Conservation (phyloP, 495 filamentous ascomycete genomes). For the Penicillium coprophilum region DNA sequence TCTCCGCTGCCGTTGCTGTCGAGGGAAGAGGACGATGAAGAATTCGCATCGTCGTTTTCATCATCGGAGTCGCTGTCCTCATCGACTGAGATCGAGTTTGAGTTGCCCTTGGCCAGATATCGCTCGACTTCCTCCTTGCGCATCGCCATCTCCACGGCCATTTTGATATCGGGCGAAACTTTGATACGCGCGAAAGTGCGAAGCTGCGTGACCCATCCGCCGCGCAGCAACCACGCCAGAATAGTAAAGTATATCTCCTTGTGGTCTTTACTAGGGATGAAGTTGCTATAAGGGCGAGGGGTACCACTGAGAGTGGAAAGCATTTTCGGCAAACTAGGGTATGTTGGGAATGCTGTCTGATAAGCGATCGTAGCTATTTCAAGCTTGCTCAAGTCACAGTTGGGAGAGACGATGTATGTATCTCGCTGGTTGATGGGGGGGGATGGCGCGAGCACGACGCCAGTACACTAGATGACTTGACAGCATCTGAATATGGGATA, state of each 20-base stretch:
- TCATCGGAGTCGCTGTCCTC: constrained; percentile 15
- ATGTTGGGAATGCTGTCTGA: constrained; percentile 71
- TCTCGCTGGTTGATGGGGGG: constrained; percentile 83
- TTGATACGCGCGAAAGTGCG: constrained; percentile 84
- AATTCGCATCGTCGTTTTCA: constrained; percentile 30
- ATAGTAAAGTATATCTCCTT: constrained; percentile 84
- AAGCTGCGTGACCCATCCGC: constrained; percentile 89
- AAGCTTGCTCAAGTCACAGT: constrained; percentile 76
- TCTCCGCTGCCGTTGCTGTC: constrained; percentile 43
- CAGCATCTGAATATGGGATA: constrained; percentile 76
- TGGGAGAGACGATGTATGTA: constrained; percentile 91
- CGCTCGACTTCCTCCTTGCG: constrained; percentile 47
- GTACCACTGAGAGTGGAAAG: constrained; percentile 71
- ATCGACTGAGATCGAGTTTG: constrained; percentile 19
- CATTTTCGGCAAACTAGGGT: constrained; percentile 81
- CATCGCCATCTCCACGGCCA: constrained; percentile 44
- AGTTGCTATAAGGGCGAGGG: constrained; percentile 73
- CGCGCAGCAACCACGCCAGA: constrained; percentile 86
- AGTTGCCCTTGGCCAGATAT: constrained; percentile 36
- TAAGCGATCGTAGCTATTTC: constrained; percentile 70
- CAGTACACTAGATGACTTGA: constrained; percentile 93
- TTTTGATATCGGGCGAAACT: constrained; percentile 50
- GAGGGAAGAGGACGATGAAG: constrained; percentile 46
- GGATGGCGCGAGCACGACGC: constrained; percentile 87
- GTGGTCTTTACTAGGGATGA: constrained; percentile 87